Percentiles rank a stretch among this genome's conserved stretches.
Conservation (phyloP, 345 rosid species). For the Cochlearia excelsa region DNA sequence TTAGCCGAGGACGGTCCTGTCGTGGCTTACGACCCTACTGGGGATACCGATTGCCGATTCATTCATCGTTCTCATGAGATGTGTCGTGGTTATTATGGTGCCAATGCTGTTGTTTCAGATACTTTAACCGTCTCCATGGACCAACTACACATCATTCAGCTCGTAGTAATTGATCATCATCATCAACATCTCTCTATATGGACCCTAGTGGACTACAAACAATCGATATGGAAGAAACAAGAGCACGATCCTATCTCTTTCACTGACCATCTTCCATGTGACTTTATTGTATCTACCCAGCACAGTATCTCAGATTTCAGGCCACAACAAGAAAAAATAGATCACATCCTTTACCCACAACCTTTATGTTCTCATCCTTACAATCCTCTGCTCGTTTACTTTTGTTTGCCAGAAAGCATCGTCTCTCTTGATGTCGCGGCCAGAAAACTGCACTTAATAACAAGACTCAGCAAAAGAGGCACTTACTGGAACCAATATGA, state of each 20-base stretch:
- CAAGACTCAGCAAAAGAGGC: not conserved
- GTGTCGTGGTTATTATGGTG: not conserved
- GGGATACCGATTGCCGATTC: not conserved
- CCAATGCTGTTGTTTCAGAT: not conserved
- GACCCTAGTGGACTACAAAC: constrained; percentile 22
- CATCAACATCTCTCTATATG: constrained; percentile 7
- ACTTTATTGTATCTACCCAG: not conserved
- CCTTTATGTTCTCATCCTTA: not conserved
- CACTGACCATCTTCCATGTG: not conserved
- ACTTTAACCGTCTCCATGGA: constrained; percentile 9
- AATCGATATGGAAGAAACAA: constrained; percentile 17
- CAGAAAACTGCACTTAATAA: not conserved
- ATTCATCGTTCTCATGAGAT: constrained; percentile 3
- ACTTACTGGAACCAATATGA: not conserved
- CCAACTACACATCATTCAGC: constrained; percentile 12
- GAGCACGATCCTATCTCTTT: constrained; percentile 1
- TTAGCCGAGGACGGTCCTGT: constrained; percentile 12
- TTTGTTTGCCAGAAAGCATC: constrained; percentile 5
- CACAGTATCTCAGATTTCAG: not conserved
- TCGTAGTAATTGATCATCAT: not conserved
- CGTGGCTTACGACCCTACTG: constrained; percentile 8
- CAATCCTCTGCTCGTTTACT: constrained; percentile 12
- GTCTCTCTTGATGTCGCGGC: constrained; percentile 5
- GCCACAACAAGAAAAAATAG: not conserved
- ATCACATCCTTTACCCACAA: not conserved